Conservation (phyloP, 176 grass and related monocot species). For the Pontederia paniculata region DNA sequence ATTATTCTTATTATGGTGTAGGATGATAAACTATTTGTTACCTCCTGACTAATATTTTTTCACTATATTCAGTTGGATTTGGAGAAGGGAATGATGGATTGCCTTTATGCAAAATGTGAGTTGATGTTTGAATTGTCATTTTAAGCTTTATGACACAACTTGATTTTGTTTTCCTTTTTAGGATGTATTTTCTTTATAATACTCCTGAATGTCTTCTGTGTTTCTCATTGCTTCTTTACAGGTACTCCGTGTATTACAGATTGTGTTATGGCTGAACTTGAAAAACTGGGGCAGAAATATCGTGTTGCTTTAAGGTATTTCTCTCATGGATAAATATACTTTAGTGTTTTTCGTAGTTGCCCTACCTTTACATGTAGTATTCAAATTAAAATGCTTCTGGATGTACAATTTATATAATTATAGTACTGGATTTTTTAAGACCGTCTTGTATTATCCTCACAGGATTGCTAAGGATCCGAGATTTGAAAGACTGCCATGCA, state of each 20-base stretch:
- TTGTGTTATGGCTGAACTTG: slow-evolving; percentile 92
- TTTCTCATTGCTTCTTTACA: slow-evolving; percentile 15
- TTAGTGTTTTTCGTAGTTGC: no score
- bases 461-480: slow-evolving; percentile 95
- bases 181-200: slow-evolving; percentile 5
- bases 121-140: not conserved
- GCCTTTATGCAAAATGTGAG: slow-evolving; percentile 98
- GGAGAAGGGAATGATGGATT: slow-evolving; percentile 99
- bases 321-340: not conserved
- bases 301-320: slow-evolving; percentile 70
- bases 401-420: no score
- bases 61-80: slow-evolving; percentile 60
- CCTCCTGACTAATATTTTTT: slow-evolving; percentile 8
- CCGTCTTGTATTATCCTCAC: slow-evolving; percentile 5
- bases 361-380: no score
- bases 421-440: no score
- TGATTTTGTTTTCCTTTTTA: not conserved
- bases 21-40: not conserved
- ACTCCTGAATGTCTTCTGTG: slow-evolving; percentile 1
- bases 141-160: no score
- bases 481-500: slow-evolving; percentile 90
- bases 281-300: slow-evolving; percentile 92
- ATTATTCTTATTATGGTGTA: not conserved
- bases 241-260: slow-evolving; percentile 89
- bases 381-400: no score